phyloP scores from a whole-genome alignment of 2,329 filamentous ascomycete genomes.

The Chaetomium olivaceum region DNA sequence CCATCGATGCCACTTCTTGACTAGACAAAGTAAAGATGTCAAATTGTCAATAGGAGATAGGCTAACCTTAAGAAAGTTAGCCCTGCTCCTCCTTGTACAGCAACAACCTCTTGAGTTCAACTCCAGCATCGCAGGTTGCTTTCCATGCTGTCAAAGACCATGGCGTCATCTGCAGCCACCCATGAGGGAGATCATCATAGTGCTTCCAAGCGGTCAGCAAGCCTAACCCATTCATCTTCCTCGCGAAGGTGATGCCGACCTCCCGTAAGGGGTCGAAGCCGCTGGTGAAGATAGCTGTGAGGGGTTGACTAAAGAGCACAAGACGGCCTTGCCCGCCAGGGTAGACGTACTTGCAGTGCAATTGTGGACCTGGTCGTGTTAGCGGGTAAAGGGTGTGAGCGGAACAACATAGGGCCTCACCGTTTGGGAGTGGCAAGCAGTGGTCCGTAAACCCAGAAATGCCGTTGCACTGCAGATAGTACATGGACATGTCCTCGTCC shows the following conservation, averaged over 20 bases:
- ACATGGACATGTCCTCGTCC: slow-evolving; percentile 16
- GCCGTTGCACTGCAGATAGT: slow-evolving; percentile 24
- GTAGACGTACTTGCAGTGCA: slow-evolving; percentile 16
- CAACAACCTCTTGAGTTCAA: not conserved
- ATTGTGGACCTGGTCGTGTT: slow-evolving; percentile 7
- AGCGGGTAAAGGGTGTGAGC: not conserved
- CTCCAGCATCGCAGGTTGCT: not conserved
- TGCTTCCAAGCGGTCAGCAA: slow-evolving; percentile 16
- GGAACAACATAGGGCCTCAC: slow-evolving; percentile 1
- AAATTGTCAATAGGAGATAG: no score
- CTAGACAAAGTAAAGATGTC: no score
- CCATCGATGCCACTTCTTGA: no score
- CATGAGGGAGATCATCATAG: slow-evolving; percentile 19
- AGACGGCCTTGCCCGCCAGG: slow-evolving; percentile 18
- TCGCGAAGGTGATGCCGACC: slow-evolving; percentile 24
- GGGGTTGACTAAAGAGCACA: slow-evolving; percentile 10
- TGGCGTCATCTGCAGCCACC: slow-evolving; percentile 24
- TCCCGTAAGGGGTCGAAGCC: slow-evolving; percentile 25
- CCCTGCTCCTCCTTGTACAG: no score
- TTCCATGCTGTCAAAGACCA: slow-evolving; percentile 5
- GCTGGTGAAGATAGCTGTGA: slow-evolving; percentile 21
- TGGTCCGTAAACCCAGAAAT: slow-evolving; percentile 17
- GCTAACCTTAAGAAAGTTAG: no score
- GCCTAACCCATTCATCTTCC: slow-evolving; percentile 15
- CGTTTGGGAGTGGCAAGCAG: slow-evolving; percentile 18